Evolutionary conservation across 306 rosid species (phyloP).

Genomic region (Cucurbita maxima): DNA sequence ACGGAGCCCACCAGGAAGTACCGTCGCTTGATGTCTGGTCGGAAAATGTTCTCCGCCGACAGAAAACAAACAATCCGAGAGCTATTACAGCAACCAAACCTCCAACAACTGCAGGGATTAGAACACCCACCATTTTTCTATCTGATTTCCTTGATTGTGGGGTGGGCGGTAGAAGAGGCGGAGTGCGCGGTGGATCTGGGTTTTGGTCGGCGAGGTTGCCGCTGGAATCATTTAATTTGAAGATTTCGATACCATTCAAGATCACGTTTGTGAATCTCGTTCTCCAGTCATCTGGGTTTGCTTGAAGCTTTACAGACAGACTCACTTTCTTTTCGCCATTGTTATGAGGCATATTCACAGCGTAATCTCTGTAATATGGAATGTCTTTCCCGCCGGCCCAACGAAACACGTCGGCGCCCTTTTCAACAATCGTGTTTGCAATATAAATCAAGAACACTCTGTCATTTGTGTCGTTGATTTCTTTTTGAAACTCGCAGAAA

Average conservation of each 20-base stretch:
- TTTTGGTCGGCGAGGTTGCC: slow-evolving; percentile 25
- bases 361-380: slow-evolving; percentile 9
- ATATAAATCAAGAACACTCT: slow-evolving; percentile 16
- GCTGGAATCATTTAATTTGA: slow-evolving; percentile 11
- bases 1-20: neutral
- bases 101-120: neutral
- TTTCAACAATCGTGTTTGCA: slow-evolving; percentile 8
- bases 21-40: neutral
- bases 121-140: neutral
- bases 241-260: slow-evolving; percentile 35
- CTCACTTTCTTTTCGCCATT: neutral
- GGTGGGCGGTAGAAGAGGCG: neutral
- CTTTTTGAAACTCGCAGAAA: neutral
- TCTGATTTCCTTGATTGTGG: neutral
- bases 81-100: slow-evolving; percentile 1
- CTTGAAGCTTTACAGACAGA: slow-evolving; percentile 12
- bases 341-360: fast-evolving
- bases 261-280: neutral
- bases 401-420: neutral
- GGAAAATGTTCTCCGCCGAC: neutral
- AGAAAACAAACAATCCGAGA: neutral
- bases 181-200: slow-evolving; percentile 11
- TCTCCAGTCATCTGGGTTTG: neutral
- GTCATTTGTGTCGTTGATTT: neutral
- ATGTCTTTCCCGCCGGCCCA: slow-evolving; percentile 7